Evolutionary conservation across 2,329 filamentous ascomycete genomes (phyloP).

Genomic region (Dactylellina leptospora): DNA sequence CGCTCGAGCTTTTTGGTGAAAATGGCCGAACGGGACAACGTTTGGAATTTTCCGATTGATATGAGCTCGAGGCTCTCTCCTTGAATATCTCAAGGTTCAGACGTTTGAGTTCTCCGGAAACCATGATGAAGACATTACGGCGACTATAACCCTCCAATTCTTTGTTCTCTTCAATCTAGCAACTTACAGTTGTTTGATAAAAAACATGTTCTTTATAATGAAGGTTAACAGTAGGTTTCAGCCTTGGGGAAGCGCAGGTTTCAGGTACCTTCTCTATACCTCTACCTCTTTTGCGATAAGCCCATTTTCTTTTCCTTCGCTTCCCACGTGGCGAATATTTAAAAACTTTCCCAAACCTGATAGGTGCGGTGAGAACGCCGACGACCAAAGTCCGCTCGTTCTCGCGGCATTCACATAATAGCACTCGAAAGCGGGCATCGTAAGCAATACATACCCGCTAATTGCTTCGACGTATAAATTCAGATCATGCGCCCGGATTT

Average conservation of each 20-base stretch:
- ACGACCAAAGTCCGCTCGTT: too few relatives aligned
- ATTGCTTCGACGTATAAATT: too few relatives aligned
- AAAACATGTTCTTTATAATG: neutral
- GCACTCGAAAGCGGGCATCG: too few relatives aligned
- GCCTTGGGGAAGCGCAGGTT: constrained; percentile 19
- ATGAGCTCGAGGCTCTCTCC: neutral
- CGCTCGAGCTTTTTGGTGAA: neutral
- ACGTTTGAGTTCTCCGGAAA: neutral
- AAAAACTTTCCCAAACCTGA: constrained; percentile 11
- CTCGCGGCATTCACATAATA: too few relatives aligned
- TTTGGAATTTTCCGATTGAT: neutral
- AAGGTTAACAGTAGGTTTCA: constrained; percentile 19
- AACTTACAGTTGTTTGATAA: neutral
- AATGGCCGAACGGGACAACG: constrained; percentile 5
- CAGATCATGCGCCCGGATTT: too few relatives aligned
- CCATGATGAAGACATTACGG: neutral
- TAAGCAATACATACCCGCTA: too few relatives aligned
- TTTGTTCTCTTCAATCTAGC: neutral
- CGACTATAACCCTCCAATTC: neutral
- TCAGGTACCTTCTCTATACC: constrained; percentile 11
- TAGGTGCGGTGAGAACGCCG: constrained; percentile 21
- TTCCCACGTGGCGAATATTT: constrained; percentile 31
- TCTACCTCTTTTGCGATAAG: neutral
- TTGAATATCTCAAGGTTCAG: too few relatives aligned
- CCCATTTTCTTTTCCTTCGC: neutral